A percentile compares a stretch with the other conserved stretches of the same genome.
Evolutionary conservation across 192 early-diverging fungal species (phyloP).

Genomic region (Piromyces finnis): DNA sequence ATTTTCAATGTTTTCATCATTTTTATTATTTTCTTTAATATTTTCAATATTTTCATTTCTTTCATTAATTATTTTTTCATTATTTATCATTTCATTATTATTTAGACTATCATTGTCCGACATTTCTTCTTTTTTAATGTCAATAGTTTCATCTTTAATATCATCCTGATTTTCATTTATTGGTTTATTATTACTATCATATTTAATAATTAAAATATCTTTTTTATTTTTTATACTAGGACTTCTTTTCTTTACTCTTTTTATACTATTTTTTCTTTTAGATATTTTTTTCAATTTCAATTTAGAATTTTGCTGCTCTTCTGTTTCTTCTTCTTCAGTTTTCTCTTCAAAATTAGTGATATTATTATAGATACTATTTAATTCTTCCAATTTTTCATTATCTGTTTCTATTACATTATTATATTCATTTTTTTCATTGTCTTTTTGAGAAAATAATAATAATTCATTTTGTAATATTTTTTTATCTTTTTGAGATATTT

Average conservation of each 20-base stretch:
- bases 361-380: background rate
- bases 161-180: background rate
- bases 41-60: background rate
- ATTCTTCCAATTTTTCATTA: background rate
- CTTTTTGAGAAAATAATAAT: background rate
- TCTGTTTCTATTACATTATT: too few species aligned
- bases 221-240: background rate
- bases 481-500: background rate
- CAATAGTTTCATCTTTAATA: background rate
- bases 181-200: background rate
- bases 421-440: background rate
- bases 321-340: background rate
- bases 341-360: background rate
- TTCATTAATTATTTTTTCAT: background rate
- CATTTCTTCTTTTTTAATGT: too few species aligned
- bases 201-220: background rate
- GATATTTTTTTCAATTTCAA: background rate
- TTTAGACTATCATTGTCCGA: too few species aligned
- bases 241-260: background rate
- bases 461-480: background rate
- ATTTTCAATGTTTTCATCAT: background rate
- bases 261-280: background rate
- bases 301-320: background rate
- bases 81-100: background rate
- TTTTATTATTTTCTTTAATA: background rate